A percentile compares a stretch with the other conserved stretches of the same genome.
These are phyloP conservation scores for Claviceps capensis DNA, from an alignment of 2,329 filamentous ascomycete genomes.

Conservation along the genomic window DNA sequence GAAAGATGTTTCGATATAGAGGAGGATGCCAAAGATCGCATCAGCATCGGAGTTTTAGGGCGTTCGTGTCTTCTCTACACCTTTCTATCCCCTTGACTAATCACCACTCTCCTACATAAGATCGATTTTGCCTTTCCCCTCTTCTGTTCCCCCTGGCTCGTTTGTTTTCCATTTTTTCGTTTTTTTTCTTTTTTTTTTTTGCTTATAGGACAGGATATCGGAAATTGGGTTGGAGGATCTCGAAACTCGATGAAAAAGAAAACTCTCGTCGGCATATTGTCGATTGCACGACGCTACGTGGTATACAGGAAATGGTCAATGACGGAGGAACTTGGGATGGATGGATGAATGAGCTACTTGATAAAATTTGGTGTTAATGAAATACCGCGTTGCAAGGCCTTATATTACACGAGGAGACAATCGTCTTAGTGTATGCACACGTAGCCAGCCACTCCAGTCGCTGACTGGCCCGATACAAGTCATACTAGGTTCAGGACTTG, in stretches of 20 bases:
- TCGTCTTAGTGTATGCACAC: too few relatives aligned
- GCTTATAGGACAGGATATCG: not conserved
- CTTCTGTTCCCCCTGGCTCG: not conserved
- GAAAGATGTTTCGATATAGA: slow-evolving; percentile 4
- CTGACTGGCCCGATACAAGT: too few relatives aligned
- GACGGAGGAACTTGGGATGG: too few relatives aligned
- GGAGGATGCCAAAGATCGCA: slow-evolving; percentile 10
- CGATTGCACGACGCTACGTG: too few relatives aligned
- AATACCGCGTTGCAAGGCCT: too few relatives aligned
- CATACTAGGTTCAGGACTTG: too few relatives aligned
- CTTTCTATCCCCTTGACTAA: not conserved
- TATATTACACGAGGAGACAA: too few relatives aligned
- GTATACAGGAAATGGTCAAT: too few relatives aligned
- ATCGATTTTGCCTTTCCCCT: not conserved
- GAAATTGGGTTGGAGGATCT: not conserved
- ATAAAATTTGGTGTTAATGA: too few relatives aligned
- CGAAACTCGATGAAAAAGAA: not conserved
- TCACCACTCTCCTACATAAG: not conserved
- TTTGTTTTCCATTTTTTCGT: not conserved
- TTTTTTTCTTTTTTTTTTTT: not conserved
- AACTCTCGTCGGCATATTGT: not conserved
- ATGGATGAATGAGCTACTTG: too few relatives aligned
- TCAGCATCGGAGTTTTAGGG: slow-evolving; percentile 21
- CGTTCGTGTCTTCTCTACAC: slow-evolving; percentile 1
- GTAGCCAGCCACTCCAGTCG: too few relatives aligned